A percentile compares a stretch with the other conserved stretches of the same genome.
These are phyloP conservation scores for Vitis cinerea DNA, from an alignment of 164 flowering plant genomes.

Conservation along the genomic window DNA sequence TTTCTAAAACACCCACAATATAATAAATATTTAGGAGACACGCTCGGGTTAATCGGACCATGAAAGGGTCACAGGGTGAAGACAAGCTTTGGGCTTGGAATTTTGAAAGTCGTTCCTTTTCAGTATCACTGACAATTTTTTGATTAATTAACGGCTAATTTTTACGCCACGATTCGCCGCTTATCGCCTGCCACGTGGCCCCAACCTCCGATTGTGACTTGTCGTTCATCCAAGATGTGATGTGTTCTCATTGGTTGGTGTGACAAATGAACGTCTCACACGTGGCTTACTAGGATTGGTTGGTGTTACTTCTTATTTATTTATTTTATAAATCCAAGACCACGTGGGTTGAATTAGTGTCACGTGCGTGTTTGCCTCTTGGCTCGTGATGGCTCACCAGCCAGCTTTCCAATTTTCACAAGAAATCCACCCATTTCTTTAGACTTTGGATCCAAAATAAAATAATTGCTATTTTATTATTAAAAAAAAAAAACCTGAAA, in stretches of 20 bases:
- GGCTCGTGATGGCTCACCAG: slow-evolving; percentile 18
- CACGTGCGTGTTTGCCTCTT: slow-evolving; percentile 7
- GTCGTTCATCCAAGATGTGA: neutral
- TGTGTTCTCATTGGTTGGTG: slow-evolving; percentile 5
- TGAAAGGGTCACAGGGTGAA: neutral
- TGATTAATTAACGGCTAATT: slow-evolving; percentile 11
- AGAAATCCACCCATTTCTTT: too few relatives aligned
- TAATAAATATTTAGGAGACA: too few relatives aligned
- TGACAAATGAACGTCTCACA: neutral
- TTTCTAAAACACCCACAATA: too few relatives aligned
- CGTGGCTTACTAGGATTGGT: neutral
- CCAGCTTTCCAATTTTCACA: neutral
- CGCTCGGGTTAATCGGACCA: too few relatives aligned
- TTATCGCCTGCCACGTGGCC: slow-evolving; percentile 14
- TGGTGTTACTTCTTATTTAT: too few relatives aligned
- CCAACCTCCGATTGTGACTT: neutral
- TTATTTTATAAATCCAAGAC: too few relatives aligned
- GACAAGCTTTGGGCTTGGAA: slow-evolving; percentile 13
- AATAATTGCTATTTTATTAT: too few relatives aligned
- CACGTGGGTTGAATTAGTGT: slow-evolving; percentile 1
- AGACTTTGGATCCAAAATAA: too few relatives aligned
- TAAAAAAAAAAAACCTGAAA: too few relatives aligned
- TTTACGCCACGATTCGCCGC: slow-evolving; percentile 21
- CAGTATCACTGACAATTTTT: neutral
- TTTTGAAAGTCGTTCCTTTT: slow-evolving; percentile 7